Evolutionary conservation across 2,329 filamentous ascomycete species (phyloP).

Genomic region (Hirsutella minnesotensis): DNA sequence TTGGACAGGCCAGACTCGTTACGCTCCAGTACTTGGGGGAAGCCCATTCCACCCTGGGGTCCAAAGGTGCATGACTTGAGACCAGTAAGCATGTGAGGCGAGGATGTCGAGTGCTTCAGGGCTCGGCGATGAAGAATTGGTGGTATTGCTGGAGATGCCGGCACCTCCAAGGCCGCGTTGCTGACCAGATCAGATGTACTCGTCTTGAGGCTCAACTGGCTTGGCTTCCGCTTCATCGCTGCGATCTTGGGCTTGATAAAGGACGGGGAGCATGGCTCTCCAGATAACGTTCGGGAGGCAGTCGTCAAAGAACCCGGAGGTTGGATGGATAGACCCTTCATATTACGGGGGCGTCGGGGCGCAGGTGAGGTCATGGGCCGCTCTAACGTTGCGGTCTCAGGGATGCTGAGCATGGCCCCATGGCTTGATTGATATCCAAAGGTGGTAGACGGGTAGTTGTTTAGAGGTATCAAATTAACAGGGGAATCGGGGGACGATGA

Average conservation of each 20-base stretch:
- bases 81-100: constrained; percentile 52
- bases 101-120: constrained; percentile 56
- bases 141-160: constrained; percentile 41
- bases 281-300: constrained; percentile 37
- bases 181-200: constrained; percentile 44
- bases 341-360: constrained; percentile 63
- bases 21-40: constrained; percentile 47
- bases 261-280: constrained; percentile 59
- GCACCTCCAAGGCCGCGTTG: constrained; percentile 37
- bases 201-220: constrained; percentile 67
- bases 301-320: constrained; percentile 38
- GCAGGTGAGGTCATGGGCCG: constrained; percentile 57
- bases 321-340: constrained; percentile 75
- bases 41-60: constrained; percentile 50
- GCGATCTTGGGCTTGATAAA: constrained; percentile 74
- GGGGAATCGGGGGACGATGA: constrained; percentile 89
- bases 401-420: constrained; percentile 24
- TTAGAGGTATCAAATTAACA: constrained; percentile 58
- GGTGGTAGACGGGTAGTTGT: constrained; percentile 52
- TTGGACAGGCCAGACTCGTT: constrained; percentile 50
- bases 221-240: constrained; percentile 60
- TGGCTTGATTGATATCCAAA: constrained; percentile 34
- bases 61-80: constrained; percentile 48
- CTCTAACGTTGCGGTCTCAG: constrained; percentile 29
- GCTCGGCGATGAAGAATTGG: constrained; percentile 51